Evolutionary conservation across 2,329 filamentous ascomycete species (phyloP), one percentile per base, ranked within the genome.

Genomic region (Hymenoscyphus fraxineus): DNA sequence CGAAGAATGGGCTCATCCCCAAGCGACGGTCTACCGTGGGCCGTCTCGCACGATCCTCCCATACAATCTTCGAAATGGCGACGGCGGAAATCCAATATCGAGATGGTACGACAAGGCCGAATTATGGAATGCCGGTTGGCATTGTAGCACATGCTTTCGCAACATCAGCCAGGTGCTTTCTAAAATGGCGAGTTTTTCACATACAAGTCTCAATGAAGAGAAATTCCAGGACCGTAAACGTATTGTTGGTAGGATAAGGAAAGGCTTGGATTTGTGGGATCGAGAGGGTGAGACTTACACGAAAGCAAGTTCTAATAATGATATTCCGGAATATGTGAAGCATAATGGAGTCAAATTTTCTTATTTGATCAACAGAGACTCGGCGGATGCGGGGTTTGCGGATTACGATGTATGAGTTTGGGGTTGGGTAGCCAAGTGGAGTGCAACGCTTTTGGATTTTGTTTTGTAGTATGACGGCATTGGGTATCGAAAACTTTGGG

Each of bases 131-230:
- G 77, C 78, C 0, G 79, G 75, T 3, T 82, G 80, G 80, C 80
- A 81, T 68, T 82, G 80, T 70, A 78, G 76, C 40, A 77, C 74
- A 35, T 82, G 80, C 69, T 80, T 81, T 64, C 69, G 73, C 5
- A 80, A 75, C 5, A 68, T 82, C 10, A 70, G 73, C 6, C 76
- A 81, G 64, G 75, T 81, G 69, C 68, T 76, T 41, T 74, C 71
- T 16, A 81, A 80, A 70, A 77, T 80, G 74, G 70, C 71, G 19
- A 75, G 75, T 59, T 82, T 81, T 67, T 79, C 77, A 19, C 79
- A 82, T 64, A 72, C 67, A 27, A 69, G 74, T 51, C 70, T 74
- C 62, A 78, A 82, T 62, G 74, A 74, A 27, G 74, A 76, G 39
- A 71, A 77, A 61, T 81, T 78, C 67, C 75, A 76, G 61, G 76